A percentile compares a stretch with the other conserved stretches of the same genome.
phyloP scores from a whole-genome alignment of 768 basidiomycete species.

The Porpolomopsis calyptriformis region DNA sequence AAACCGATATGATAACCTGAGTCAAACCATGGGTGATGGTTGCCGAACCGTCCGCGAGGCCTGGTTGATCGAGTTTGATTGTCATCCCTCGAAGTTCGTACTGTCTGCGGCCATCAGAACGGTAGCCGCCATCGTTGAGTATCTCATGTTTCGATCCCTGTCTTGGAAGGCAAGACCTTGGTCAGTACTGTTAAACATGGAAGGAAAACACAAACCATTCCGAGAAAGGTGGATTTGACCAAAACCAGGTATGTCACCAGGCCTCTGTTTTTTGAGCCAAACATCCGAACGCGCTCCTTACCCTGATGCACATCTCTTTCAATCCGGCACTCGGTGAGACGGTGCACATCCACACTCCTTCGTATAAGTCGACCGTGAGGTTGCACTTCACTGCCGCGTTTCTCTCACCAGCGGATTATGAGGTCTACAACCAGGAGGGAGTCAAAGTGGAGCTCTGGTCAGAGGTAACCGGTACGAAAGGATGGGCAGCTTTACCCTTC shows the following conservation, averaged over 20 bases:
- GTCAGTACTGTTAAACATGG: too few species aligned
- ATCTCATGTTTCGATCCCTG: slow-evolving; percentile 57
- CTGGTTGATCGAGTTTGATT: slow-evolving; percentile 67
- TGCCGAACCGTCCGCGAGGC: slow-evolving; percentile 78
- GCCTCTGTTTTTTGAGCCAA: too few species aligned
- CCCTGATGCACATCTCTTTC: slow-evolving; percentile 29
- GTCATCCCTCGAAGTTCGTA: slow-evolving; percentile 78
- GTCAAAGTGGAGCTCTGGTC: slow-evolving; percentile 36
- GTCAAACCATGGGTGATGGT: slow-evolving; percentile 83
- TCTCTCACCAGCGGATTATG: slow-evolving; percentile 19
- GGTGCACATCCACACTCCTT: slow-evolving; percentile 17
- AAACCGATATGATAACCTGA: slow-evolving; percentile 76
- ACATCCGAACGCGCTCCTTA: not conserved
- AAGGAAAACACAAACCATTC: too few species aligned
- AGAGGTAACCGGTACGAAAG: slow-evolving; percentile 19
- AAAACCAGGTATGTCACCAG: too few species aligned
- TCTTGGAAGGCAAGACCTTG: too few species aligned
- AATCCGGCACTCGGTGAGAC: slow-evolving; percentile 28
- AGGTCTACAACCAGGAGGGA: slow-evolving; percentile 20
- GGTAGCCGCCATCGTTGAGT: slow-evolving; percentile 75
- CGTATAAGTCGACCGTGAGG: slow-evolving; percentile 11
- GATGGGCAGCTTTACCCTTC: slow-evolving; percentile 22
- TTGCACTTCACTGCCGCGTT: slow-evolving; percentile 30
- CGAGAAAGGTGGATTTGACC: too few species aligned
- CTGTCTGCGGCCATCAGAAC: slow-evolving; percentile 88